Base-by-base conservation (phyloP, 768 basidiomycete species). In the Termitomyces sp. region DNA sequence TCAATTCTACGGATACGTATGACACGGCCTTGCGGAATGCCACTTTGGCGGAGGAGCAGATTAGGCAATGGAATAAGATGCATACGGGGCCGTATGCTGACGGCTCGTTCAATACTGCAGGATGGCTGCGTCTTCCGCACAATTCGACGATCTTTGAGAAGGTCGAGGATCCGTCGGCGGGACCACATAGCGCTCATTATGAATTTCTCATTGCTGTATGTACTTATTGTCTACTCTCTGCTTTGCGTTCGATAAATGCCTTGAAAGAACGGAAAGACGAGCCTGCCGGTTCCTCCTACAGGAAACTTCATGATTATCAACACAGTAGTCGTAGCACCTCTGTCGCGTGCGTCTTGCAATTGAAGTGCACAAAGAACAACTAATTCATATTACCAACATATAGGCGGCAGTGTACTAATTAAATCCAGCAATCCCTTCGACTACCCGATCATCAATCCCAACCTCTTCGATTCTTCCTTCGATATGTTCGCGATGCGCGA, bases 391-490 rank as follows among this genome's bases (percentile, higher is more conserved):
- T 7, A 17, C 12, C 35, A n/a, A 30, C 55, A 45, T 12, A 3
- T 46, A 66, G 71, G 71, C 28, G 71, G 71, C 3, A 56, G 57
- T 17, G 59, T 72, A 12, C 59, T 66, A 3, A 62, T 80, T 57
- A 73, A 65, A 50, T 76, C 78, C 12, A 73, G 63, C 17, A 66
- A 73, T 60, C 70, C 77, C 15, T 81, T 81, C 66, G 71, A 70
- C 49, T 53, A 63, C 19, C 80, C 81, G 0, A 45, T 64, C n/a
- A 75, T 83, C 66, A 73, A 83, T 62, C 78, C 79, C 3, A 74
- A 75, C 57, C 78, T 82, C 67, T 69, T 77, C 37, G 60, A 49
- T 33, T 66, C 67, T 10, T 55, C 57, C 2, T 64, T 67, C 54
- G 72, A 71, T 58, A 50, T 67, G 42, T 56, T 61, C 31, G 60